Evolutionary conservation across 805 yeast species (phyloP), one percentile per base, ranked within the genome.

Genomic region (Clavispora vitiphila): DNA sequence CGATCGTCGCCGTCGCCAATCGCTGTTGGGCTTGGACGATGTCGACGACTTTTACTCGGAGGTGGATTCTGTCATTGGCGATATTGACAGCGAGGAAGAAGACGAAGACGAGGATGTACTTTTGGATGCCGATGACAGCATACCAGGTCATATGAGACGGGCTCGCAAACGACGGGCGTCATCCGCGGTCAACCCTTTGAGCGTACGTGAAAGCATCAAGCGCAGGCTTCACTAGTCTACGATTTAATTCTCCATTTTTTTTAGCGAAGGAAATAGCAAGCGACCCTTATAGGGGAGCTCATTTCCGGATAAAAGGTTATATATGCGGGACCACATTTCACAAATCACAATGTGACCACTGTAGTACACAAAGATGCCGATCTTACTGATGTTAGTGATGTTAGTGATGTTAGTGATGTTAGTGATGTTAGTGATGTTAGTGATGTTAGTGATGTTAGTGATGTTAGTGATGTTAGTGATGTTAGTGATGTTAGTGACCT

Each of bases 31-130:
- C 5, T 57, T 69, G 35, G 73, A 65, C 38, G 72, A 64, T 40
- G 70, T 62, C 12, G 72, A 67, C 41, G 74, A 68, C 43, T 67
- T 69, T 46, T 68, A 68, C 44, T 64, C 61, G 39, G 67, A 60
- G 37, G 71, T 65, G 40, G 72, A 68, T 43, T 71, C 65, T 21
- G 67, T 65, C 21, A 67, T 67, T 27, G 71, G 60, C 11, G 61
- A 52, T n/a, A 61, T 60, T 25, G 63, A 53, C 43, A 58, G 54
- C 26, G 35, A 32, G 23, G 53, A 57, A 29, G 64, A 55, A 4
- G 67, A 58, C 18, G 63, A 60, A n/a, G 67, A 62, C 34, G 65
- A 60, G 26, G 64, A 62, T 38, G 70, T 65, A 9, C 54, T 65
- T 41, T 58, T 65, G 22, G 71, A 65, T 38, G 71, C 59, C 20